A percentile compares a stretch with the other conserved stretches of the same genome.
Conservation (phyloP, 2,329 filamentous ascomycete species). For the Chaetomiaceae sp. region DNA sequence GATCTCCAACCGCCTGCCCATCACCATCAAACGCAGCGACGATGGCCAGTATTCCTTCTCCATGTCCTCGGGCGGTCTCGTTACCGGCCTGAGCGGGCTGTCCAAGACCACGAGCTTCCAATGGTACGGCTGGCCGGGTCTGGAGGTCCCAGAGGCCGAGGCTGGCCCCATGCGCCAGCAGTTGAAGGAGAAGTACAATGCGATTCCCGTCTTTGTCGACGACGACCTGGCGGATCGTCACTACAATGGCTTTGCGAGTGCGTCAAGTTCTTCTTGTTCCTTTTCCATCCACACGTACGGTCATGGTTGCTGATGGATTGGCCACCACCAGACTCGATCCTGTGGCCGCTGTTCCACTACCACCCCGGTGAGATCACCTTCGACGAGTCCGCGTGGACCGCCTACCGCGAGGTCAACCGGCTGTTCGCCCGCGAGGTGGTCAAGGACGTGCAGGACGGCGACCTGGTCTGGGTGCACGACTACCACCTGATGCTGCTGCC, state of each 20-base stretch:
- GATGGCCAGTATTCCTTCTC: constrained; percentile 89
- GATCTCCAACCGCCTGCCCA: constrained; percentile 89
- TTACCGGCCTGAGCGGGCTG: constrained; percentile 85
- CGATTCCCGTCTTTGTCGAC: constrained; percentile 86
- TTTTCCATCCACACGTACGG: not conserved
- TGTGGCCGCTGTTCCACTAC: constrained; percentile 98
- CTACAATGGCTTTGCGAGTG: constrained; percentile 97
- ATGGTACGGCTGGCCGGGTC: constrained; percentile 97
- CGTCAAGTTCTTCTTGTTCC: constrained; percentile 29
- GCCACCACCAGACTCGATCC: constrained; percentile 67
- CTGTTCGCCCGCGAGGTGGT: constrained; percentile 85
- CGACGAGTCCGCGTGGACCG: constrained; percentile 88
- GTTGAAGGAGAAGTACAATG: constrained; percentile 80
- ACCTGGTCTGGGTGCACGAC: constrained; percentile 97
- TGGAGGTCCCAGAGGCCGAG: constrained; percentile 84
- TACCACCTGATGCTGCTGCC: constrained; percentile 98
- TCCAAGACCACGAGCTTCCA: constrained; percentile 91
- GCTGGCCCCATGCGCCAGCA: constrained; percentile 66
- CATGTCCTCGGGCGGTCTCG: constrained; percentile 94
- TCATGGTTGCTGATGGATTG: not conserved
- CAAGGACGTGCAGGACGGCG: constrained; percentile 83
- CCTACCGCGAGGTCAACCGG: constrained; percentile 87
- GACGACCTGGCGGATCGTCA: constrained; percentile 91
- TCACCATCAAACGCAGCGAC: constrained; percentile 90
- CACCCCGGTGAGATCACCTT: constrained; percentile 98